These are phyloP conservation scores for Phytophthora pistaciae DNA, from an alignment of 352 stramenopile species.

Conservation along the genomic window DNA sequence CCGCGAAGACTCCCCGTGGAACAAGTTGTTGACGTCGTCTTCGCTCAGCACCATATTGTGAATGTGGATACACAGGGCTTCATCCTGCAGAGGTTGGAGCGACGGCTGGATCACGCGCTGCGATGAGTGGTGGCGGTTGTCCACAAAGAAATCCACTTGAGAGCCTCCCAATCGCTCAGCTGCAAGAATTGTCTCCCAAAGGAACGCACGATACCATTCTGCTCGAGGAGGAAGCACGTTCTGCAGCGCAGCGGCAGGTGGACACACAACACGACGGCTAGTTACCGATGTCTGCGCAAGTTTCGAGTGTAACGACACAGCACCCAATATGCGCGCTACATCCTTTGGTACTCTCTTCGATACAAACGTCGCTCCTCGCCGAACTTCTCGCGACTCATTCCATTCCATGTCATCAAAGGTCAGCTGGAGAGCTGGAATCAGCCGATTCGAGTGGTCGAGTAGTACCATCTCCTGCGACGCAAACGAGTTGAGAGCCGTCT, in stretches of 20 bases:
- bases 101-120: slow-evolving; percentile 80
- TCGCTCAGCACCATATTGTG: slow-evolving; percentile 63
- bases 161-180: slow-evolving; percentile 60
- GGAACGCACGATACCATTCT: slow-evolving; percentile 56
- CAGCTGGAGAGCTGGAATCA: slow-evolving; percentile 49
- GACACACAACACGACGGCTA: slow-evolving; percentile 59
- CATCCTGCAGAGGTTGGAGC: slow-evolving; percentile 73
- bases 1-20: slow-evolving; percentile 57
- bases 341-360: slow-evolving; percentile 49
- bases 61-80: slow-evolving; percentile 79
- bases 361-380: slow-evolving; percentile 65
- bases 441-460: slow-evolving; percentile 41
- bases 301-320: slow-evolving; percentile 69
- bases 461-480: slow-evolving; percentile 51
- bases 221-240: slow-evolving; percentile 45
- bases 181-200: slow-evolving; percentile 68
- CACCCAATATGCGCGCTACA: slow-evolving; percentile 61
- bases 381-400: slow-evolving; percentile 67
- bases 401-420: slow-evolving; percentile 85
- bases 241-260: slow-evolving; percentile 45
- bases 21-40: slow-evolving; percentile 63
- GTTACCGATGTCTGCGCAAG: slow-evolving; percentile 68
- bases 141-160: slow-evolving; percentile 76
- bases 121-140: slow-evolving; percentile 67
- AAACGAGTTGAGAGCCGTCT: slow-evolving; percentile 34